Evolutionary conservation across 768 basidiomycete species (phyloP), one percentile per base, ranked within the genome.

Genomic region (Mycena kentingensis): DNA sequence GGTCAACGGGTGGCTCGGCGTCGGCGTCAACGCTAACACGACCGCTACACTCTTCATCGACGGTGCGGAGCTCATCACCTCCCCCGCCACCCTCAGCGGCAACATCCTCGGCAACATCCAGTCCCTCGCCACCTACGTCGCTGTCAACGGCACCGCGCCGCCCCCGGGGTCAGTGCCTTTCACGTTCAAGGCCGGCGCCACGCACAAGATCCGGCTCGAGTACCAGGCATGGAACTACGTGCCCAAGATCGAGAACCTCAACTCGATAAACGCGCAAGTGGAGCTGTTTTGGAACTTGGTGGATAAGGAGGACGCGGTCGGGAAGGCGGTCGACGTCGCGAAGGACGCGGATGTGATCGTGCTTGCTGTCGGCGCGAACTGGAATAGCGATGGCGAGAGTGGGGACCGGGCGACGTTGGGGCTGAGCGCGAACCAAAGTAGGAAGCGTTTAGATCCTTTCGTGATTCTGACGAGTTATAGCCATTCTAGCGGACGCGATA

Each of bases 311-410:
- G 52, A 63, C 46, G 36, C 62, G 19, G 51, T 63, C 16, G 46
- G 47, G 26, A 55, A 58, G 49, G 64, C 64, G 8, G 54, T 62
- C 15, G 59, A 63, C 18, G 51, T 65, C 12, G 62, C 64, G 4
- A 57, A 58, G 36, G 57, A 55, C 4, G 58, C 64, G 2, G 64
- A 65, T 39, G 28, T 63, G 11, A 58, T 65, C 27, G 44, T 65
- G 3, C 44, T 65, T 16, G 64, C 64, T 16, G 62, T 65, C 10
- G 64, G 64, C 5, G 64, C 64, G 3, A 62, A 61, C 41, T 65
- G 64, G 64, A 65, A 65, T 34, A 63, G 62, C 38, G 64, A 65
- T 38, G 64, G 60, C 1, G 64, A 65, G n/a, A 60, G 55, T 46
- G 64, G 60, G 1, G 64, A 65, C 43, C 53, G 64, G 2, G 62